Evolutionary conservation across 2,329 filamentous ascomycete genomes (phyloP), one percentile per base, ranked within the genome.

Genomic region (Didymella lethalis): DNA sequence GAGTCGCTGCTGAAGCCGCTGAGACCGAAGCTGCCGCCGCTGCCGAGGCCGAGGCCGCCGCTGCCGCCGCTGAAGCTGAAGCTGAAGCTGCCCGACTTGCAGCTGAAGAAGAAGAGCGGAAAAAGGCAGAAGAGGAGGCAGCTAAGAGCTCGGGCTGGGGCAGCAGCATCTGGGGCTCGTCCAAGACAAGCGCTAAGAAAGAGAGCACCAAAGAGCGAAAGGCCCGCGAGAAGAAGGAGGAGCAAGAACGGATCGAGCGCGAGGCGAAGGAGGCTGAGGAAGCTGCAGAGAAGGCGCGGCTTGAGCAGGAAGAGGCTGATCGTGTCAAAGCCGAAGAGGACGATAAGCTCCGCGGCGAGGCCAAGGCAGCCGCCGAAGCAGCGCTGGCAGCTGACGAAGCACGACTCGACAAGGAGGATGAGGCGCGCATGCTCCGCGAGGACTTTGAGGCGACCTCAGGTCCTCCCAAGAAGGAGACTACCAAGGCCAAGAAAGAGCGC

Each of bases 1-100:
- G 65, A 23, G n/a, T 62, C 31, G 78, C 77, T 29, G 80, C 80
- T 66, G 74, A 71, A 29, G 80, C 62, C 43, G 60, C 60, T 11
- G 83, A 68, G 29, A 68, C 72, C 16, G 63, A 49, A 38, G 53
- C 53, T 45, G 53, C 76, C 65, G 57, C 52, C 7, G 57, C 57
- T 10, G 75, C 63, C 48, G 62, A 41, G 11, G 50, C 31, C 7
- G 41, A 26, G 6, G 69, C 76, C 68, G 57, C 45, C 4, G 52
- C 67, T 48, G 58, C 67, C 49, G 58, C 62, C 5, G 63, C 62
- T 5, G 41, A 28, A 26, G 25, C 41, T 10, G 46, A 45, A 38
- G 53, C 46, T 25, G 53, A 67, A 54, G 43, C 61, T 29, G 61
- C 64, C 12, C 54, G 69, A 63, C 74, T 64, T 5, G 72, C 73